Conservation (phyloP, 495 filamentous ascomycete species). For the Choiromyces venosus region DNA sequence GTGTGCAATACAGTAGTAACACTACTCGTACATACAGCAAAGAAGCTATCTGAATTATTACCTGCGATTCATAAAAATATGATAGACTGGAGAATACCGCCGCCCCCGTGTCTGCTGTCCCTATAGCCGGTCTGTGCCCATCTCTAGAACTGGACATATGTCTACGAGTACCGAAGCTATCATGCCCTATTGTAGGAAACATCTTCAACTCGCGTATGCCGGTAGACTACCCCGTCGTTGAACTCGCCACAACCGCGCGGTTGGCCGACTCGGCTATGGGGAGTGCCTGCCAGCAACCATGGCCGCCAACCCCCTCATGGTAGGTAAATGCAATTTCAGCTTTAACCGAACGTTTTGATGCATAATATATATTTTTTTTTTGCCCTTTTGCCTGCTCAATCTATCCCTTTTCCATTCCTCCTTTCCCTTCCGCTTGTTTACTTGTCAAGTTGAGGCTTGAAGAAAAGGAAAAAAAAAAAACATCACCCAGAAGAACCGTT, state of each 20-base stretch:
- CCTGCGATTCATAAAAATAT: neutral
- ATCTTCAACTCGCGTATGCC: slow-evolving; percentile 8
- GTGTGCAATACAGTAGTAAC: neutral
- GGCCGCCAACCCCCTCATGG: neutral
- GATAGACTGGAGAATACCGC: neutral
- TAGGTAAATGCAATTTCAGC: slow-evolving; percentile 1
- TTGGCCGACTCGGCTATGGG: slow-evolving; percentile 9
- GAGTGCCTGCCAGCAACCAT: neutral
- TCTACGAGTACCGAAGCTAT: neutral
- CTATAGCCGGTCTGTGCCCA: neutral
- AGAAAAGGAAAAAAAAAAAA: neutral
- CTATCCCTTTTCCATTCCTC: neutral
- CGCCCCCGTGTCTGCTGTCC: neutral
- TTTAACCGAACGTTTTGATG: slow-evolving; percentile 16
- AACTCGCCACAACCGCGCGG: slow-evolving; percentile 23
- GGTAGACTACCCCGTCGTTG: slow-evolving; percentile 5
- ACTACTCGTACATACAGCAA: neutral
- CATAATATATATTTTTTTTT: neutral
- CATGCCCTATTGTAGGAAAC: neutral
- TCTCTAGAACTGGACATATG: neutral
- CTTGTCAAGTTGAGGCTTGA: neutral
- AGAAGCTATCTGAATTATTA: neutral
- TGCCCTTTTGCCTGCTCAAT: neutral
- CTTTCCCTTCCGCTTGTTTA: neutral
- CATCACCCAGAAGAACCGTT: neutral